Percentiles rank a stretch among this genome's conserved stretches.
These are phyloP conservation scores for Neonectria hederae DNA, from an alignment of 2,329 filamentous ascomycete genomes.

Conservation along the genomic window DNA sequence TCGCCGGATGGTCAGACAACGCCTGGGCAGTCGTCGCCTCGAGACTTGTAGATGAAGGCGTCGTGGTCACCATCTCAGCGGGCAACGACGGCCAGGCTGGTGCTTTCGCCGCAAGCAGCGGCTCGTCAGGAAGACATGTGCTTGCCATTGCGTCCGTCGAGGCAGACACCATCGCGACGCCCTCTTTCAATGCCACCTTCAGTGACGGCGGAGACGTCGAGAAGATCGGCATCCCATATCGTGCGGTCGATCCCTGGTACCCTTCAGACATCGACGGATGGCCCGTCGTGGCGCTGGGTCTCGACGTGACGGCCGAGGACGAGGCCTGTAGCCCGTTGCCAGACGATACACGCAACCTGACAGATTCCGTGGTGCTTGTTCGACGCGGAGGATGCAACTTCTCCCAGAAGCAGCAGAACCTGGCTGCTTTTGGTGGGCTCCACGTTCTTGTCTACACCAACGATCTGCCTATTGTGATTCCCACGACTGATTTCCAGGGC, in stretches of 20 bases:
- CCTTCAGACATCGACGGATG: conserved; percentile 49
- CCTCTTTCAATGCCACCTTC: conserved; percentile 44
- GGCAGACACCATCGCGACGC: conserved; percentile 28
- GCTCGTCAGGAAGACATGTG: conserved; percentile 53
- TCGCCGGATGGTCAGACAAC: conserved; percentile 41
- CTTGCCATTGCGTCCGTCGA: conserved; percentile 56
- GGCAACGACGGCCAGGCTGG: conserved; percentile 56
- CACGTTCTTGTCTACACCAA: conserved; percentile 47
- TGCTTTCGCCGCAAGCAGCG: conserved; percentile 52
- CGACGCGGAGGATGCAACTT: conserved; percentile 44
- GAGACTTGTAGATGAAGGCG: conserved; percentile 51
- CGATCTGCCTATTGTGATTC: conserved; percentile 26
- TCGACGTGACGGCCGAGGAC: background rate
- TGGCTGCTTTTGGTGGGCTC: conserved; percentile 39
- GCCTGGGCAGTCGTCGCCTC: conserved; percentile 47
- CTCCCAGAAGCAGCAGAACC: conserved; percentile 41
- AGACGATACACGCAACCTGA: background rate
- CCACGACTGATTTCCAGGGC: conserved; percentile 18
- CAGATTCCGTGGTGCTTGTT: conserved; percentile 42
- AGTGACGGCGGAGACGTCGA: conserved; percentile 37
- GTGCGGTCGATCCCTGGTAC: conserved; percentile 48
- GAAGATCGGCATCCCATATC: conserved; percentile 43
- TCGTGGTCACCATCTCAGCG: conserved; percentile 54
- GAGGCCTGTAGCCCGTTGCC: background rate
- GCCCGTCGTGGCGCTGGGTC: conserved; percentile 38